Base-by-base conservation (phyloP, 495 filamentous ascomycete genomes). In the Podospora pseudopauciseta region DNA sequence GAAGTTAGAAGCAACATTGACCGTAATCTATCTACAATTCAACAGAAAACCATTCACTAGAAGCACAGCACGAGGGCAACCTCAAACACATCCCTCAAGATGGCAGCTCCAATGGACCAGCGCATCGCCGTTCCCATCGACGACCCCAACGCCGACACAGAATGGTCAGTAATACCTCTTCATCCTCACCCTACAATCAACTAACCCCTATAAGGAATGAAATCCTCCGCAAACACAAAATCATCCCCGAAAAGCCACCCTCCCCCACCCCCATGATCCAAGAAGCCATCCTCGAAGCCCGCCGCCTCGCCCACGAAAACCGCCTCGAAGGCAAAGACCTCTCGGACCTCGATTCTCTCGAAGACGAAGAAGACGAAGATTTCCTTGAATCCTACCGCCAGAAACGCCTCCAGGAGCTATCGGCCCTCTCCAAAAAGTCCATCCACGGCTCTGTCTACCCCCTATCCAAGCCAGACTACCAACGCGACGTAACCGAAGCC, bases 161-260 rank as follows among this genome's bases (percentile, higher is more conserved):
- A 99, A 90, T 99, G 95, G 95, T 96, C 82, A 65, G 76, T 63
- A 64, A 23, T 1, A 49, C 65, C 34, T 6, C 34, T 9, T 27
- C 63, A 62, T 49, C 18, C 55, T 13, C 26, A 15, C 23, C 54
- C 5, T 49, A 60, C 27, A 62, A 63, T 72, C 61, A 72, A 61
- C 57, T 65, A 58, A 68, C 28, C 70, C 39, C 39, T 68, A 39
- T 64, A 76, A 97, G 94, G 94, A 99, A 99, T 75, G 95, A 99
- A 69, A 99, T 99, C 74, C 91, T 99, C 62, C 92, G 95, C 65
- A 93, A 96, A 77, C 93, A 98, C 80, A 91, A 92, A 55, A 82
- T 99, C 64, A 98, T 99, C 66, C 95, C 95, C 15, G 94, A 97
- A 75, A 97, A 96, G 78, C 93, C 94, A 0, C 92, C 94, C 18